Percentiles rank a stretch among this genome's conserved stretches.
phyloP scores from a whole-genome alignment of 106 monocot genomes.

The Gastrodia elata region DNA sequence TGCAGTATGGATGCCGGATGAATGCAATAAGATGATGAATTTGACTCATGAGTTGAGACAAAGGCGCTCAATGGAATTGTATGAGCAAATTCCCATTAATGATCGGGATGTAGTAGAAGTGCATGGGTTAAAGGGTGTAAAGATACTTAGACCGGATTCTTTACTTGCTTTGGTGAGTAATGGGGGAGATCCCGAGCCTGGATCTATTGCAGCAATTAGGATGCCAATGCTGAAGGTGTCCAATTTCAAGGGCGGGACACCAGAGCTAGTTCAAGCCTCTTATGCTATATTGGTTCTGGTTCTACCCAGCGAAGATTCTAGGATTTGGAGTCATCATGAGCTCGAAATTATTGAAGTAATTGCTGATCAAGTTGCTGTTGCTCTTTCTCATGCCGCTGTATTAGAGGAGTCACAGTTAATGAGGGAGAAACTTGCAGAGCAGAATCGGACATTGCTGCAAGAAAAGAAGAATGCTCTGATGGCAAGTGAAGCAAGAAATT shows the following conservation, averaged over 20 bases:
- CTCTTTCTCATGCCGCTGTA: slow-evolving; percentile 63
- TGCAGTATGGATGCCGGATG: slow-evolving; percentile 71
- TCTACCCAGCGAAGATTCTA: slow-evolving; percentile 34
- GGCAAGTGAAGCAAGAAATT: slow-evolving; percentile 54
- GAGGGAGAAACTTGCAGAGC: slow-evolving; percentile 48
- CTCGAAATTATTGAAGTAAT: slow-evolving; percentile 60
- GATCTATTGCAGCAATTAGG: slow-evolving; percentile 51
- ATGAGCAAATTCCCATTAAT: slow-evolving; percentile 18
- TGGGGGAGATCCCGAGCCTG: slow-evolving; percentile 23
- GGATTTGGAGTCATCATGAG: slow-evolving; percentile 43
- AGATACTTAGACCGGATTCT: slow-evolving; percentile 25
- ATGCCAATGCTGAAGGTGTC: slow-evolving; percentile 67
- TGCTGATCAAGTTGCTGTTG: slow-evolving; percentile 72
- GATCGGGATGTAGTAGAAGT: slow-evolving; percentile 42
- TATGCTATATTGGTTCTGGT: slow-evolving; percentile 61
- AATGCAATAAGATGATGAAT: slow-evolving; percentile 28
- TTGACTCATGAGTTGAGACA: slow-evolving; percentile 39
- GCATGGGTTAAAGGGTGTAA: slow-evolving; percentile 21
- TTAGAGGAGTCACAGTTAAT: slow-evolving; percentile 64
- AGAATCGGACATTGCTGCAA: slow-evolving; percentile 41
- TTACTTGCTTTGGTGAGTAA: slow-evolving; percentile 36
- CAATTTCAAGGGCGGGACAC: slow-evolving; percentile 54
- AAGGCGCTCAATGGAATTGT: slow-evolving; percentile 9
- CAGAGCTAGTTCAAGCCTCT: slow-evolving; percentile 34
- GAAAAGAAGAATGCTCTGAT: slow-evolving; percentile 38